A percentile compares a stretch with the other conserved stretches of the same genome.
These are phyloP conservation scores for Musa troglodytarum DNA, from an alignment of 176 grass and related monocot genomes.

Conservation along the genomic window DNA sequence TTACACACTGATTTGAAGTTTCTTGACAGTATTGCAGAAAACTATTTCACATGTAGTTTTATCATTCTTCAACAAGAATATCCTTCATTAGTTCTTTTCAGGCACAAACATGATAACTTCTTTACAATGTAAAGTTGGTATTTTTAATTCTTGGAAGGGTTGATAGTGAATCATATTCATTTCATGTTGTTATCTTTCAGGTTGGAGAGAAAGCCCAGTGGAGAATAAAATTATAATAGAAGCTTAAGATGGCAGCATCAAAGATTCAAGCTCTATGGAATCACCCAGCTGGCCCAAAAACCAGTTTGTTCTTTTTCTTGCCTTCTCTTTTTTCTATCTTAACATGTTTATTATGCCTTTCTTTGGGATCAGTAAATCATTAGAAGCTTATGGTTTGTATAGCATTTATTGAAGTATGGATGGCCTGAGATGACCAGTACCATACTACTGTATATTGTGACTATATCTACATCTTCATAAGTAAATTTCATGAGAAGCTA, in stretches of 20 bases:
- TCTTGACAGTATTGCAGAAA: too few species aligned
- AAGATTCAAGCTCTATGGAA: slow-evolving; percentile 85
- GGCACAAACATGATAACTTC: too few species aligned
- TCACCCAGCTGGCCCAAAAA: slow-evolving; percentile 90
- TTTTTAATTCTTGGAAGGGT: not conserved
- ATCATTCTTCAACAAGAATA: too few species aligned
- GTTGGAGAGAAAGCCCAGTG: not conserved
- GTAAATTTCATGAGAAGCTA: not conserved
- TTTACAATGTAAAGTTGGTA: too few species aligned
- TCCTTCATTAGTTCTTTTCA: too few species aligned
- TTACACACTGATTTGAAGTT: too few species aligned
- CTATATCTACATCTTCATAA: not conserved
- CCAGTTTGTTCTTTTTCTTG: slow-evolving; percentile 35
- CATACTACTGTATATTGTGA: not conserved
- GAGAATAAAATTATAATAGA: not conserved
- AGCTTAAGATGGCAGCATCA: slow-evolving; percentile 44
- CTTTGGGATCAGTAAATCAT: not conserved
- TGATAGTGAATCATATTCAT: not conserved
- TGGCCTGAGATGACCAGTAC: not conserved
- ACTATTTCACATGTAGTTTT: too few species aligned
- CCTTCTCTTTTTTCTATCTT: not conserved
- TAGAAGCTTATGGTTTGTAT: not conserved
- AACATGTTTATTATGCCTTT: not conserved
- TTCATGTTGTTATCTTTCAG: not conserved
- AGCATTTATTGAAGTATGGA: too few species aligned